Evolutionary conservation across 2,329 filamentous ascomycete genomes (phyloP), one percentile per base, ranked within the genome.

Genomic region (Elsinoe batatas): DNA sequence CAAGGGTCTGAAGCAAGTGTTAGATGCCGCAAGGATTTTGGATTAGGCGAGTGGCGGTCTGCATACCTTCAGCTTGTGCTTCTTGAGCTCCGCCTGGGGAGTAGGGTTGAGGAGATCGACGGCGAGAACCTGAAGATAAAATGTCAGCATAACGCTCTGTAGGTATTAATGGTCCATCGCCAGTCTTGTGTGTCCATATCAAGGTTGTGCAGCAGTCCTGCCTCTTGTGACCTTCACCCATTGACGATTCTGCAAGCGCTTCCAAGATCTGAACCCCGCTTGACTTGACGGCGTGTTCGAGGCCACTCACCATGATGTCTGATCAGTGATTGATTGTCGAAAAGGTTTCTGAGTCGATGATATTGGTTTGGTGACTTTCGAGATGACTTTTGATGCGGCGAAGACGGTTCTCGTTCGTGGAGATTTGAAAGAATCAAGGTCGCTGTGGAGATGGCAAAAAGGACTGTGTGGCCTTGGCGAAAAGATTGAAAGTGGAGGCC

Each of bases 51-150:
- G 18, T 36, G 54, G 54, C 35, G 36, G 40, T 57, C 58, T 62
- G 68, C 79, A 67, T 89, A 95, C 90, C 90, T 98, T 98, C 77
- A 98, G 89, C 89, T 98, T 98, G 88, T 98, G 93, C 88, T 97
- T 97, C 82, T 90, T 89, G 73, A 90, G 90, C 87, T 98, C 93
- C 77, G 91, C 85, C 78, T 89, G 88, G 79, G 91, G 87, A 74
- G 87, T 88, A 74, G 93, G 93, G 89, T 98, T 97, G 79, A 98
- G 87, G 72, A 98, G 91, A 84, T 98, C 93, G 83, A 97, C 88
- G 78, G 93, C 93, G 87, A 98, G 90, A 95, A 97, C 91, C 93
- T 97, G 74, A 65, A 61, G 46, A 58, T 49, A 55, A 33, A 36
- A 33, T 58, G 60, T 67, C 58, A 68, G 65, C 59, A 57, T 57